Evolutionary conservation across 2,329 filamentous ascomycete genomes (phyloP).

Genomic region (Colletotrichum tofieldiae): DNA sequence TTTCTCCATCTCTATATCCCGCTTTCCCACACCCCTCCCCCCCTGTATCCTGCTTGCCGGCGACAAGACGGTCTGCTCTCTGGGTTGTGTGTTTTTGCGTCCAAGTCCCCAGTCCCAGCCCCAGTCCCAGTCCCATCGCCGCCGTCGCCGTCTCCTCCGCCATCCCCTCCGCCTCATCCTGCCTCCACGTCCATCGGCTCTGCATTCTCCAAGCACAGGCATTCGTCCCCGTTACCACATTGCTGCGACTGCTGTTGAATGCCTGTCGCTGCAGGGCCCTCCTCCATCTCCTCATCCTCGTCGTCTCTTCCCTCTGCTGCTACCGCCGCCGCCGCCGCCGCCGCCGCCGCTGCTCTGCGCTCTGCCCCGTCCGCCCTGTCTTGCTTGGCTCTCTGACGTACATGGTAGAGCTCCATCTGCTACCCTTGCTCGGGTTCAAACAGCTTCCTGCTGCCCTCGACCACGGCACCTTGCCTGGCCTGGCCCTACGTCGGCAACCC

Average conservation of each 20-base stretch:
- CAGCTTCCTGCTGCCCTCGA: slow-evolving; percentile 39
- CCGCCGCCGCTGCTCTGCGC: slow-evolving; percentile 16
- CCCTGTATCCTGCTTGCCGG: slow-evolving; percentile 17
- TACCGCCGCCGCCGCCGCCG: slow-evolving; percentile 2
- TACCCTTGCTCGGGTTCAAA: slow-evolving; percentile 41
- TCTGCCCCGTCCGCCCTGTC: slow-evolving; percentile 38
- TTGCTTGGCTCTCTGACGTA: slow-evolving; percentile 38
- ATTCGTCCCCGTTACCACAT: slow-evolving; percentile 19
- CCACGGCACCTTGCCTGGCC: slow-evolving; percentile 39
- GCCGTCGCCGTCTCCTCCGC: slow-evolving; percentile 28
- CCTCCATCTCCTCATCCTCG: slow-evolving; percentile 2
- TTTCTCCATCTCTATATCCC: slow-evolving; percentile 14
- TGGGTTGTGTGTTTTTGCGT: slow-evolving; percentile 39
- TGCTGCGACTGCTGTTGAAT: slow-evolving; percentile 23
- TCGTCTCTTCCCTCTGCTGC: neutral
- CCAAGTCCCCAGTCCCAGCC: slow-evolving; percentile 22
- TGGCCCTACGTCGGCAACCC: slow-evolving; percentile 37
- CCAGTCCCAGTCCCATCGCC: slow-evolving; percentile 28
- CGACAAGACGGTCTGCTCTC: slow-evolving; percentile 34
- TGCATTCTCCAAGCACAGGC: slow-evolving; percentile 23
- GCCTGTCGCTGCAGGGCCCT: slow-evolving; percentile 8
- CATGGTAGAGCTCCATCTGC: slow-evolving; percentile 42
- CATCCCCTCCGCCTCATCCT: slow-evolving; percentile 17
- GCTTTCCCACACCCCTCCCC: slow-evolving; percentile 8
- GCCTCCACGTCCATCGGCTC: slow-evolving; percentile 30